These are phyloP conservation scores for Cicer arietinum DNA, from an alignment of 306 rosid species.

Conservation along the genomic window DNA sequence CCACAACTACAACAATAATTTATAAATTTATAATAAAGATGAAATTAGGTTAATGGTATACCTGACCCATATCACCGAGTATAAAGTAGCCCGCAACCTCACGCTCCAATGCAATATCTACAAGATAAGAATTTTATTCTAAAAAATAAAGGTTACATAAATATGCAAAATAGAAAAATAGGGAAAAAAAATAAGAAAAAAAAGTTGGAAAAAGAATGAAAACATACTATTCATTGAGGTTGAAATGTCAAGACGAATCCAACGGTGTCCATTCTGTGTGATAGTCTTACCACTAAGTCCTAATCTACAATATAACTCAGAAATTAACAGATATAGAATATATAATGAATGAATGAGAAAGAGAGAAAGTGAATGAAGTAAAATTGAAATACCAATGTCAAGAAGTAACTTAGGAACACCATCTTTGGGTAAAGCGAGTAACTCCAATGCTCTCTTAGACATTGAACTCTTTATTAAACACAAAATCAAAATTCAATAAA, in stretches of 20 bases:
- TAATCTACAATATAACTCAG: slow-evolving; percentile 66
- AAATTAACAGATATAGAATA: not conserved
- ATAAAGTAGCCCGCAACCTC: slow-evolving; percentile 90
- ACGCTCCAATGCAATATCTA: slow-evolving; percentile 82
- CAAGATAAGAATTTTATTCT: not conserved
- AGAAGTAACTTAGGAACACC: slow-evolving; percentile 78
- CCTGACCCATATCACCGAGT: slow-evolving; percentile 97
- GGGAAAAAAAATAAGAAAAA: not conserved
- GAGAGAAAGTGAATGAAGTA: not conserved
- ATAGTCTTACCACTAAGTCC: slow-evolving; percentile 90
- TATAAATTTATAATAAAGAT: not conserved
- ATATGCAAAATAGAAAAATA: no score
- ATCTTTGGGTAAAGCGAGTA: slow-evolving; percentile 80
- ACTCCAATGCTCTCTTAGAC: slow-evolving; percentile 83
- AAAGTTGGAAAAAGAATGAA: not conserved
- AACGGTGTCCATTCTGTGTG: slow-evolving; percentile 74
- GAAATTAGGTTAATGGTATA: slow-evolving; percentile 39
- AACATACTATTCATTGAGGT: slow-evolving; percentile 87
- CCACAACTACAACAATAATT: not conserved
- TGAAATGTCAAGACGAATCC: slow-evolving; percentile 93
- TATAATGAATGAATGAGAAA: not conserved
- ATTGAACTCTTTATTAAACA: slow-evolving; percentile 44
- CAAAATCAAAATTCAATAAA: not conserved
- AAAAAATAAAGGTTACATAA: not conserved
- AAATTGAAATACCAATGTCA: slow-evolving; percentile 68